Evolutionary conservation across 371 early-diverging fungal species (phyloP).

Genomic region (Mortierella sp.): DNA sequence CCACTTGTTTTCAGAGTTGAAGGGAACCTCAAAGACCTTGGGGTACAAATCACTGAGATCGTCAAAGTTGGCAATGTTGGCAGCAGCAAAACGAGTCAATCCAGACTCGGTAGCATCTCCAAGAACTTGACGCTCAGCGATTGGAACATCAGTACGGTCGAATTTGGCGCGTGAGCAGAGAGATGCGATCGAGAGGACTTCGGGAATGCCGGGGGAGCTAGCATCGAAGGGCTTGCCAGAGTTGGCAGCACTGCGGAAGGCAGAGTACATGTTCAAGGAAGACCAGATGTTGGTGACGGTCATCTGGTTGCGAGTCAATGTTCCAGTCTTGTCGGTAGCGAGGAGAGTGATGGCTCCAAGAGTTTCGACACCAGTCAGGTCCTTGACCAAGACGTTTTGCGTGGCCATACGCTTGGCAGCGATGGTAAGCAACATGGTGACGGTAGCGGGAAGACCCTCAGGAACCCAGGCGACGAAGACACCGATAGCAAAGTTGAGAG

Average conservation of each 20-base stretch:
- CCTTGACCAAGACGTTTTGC: conserved; percentile 93
- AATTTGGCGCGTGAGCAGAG: conserved; percentile 90
- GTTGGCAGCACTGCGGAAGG: conserved; percentile 64
- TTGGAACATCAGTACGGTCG: conserved; percentile 87
- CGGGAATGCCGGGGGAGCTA: conserved; percentile 72
- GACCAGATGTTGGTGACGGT: conserved; percentile 93
- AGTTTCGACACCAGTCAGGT: conserved; percentile 95
- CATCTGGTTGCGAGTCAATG: conserved; percentile 96
- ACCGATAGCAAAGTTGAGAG: conserved; percentile 92
- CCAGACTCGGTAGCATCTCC: conserved; percentile 97
- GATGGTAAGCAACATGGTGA: conserved; percentile 90
- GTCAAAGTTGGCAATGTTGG: conserved; percentile 77
- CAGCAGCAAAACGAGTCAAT: conserved; percentile 83
- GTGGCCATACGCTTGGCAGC: conserved; percentile 95
- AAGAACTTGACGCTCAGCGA: conserved; percentile 78
- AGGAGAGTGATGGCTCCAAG: conserved; percentile 95
- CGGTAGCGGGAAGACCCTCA: conserved; percentile 91
- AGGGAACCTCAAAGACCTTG: conserved; percentile 96
- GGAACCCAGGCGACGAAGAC: conserved; percentile 92
- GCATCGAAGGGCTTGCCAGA: conserved; percentile 57
- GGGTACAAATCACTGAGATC: conserved; percentile 70
- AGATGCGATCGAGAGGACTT: conserved; percentile 77
- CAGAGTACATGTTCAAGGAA: conserved; percentile 72
- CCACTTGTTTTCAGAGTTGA: conserved; percentile 97
- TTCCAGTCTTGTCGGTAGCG: conserved; percentile 97